Percentiles rank a stretch among this genome's conserved stretches.
Evolutionary conservation across 2,329 filamentous ascomycete genomes (phyloP).

Genomic region (Colletotrichum spaethianum): DNA sequence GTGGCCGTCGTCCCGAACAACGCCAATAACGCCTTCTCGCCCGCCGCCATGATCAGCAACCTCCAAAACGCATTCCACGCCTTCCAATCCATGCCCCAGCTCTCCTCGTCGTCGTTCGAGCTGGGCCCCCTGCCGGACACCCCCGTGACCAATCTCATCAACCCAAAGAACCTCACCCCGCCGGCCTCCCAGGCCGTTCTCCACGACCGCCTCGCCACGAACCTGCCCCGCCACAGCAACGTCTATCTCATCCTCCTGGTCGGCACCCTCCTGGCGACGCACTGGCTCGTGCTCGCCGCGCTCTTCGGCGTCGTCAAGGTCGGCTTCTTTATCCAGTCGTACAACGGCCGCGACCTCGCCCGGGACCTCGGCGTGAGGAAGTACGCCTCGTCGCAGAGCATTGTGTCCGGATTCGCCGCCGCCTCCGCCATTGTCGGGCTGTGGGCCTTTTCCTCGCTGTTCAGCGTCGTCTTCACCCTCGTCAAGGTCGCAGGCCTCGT

Average conservation of each 20-base stretch:
- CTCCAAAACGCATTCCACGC: slow-evolving; percentile 29
- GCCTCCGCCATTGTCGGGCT: slow-evolving; percentile 29
- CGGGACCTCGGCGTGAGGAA: slow-evolving; percentile 37
- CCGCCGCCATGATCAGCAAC: slow-evolving; percentile 27
- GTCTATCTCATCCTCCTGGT: slow-evolving; percentile 40
- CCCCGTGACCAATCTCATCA: slow-evolving; percentile 38
- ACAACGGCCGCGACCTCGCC: slow-evolving; percentile 39
- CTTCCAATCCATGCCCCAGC: slow-evolving; percentile 30
- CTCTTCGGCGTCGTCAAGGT: slow-evolving; percentile 37
- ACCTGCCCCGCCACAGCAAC: slow-evolving; percentile 37
- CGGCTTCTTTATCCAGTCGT: slow-evolving; percentile 36
- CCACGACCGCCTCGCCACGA: slow-evolving; percentile 31
- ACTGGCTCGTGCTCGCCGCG: slow-evolving; percentile 37
- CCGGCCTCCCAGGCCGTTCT: slow-evolving; percentile 34
- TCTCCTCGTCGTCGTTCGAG: slow-evolving; percentile 29
- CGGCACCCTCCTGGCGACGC: slow-evolving; percentile 35
- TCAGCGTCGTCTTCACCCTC: slow-evolving; percentile 32
- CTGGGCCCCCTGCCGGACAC: slow-evolving; percentile 32
- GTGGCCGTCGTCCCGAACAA: not conserved
- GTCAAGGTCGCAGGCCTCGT: slow-evolving; percentile 35
- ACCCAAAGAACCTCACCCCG: slow-evolving; percentile 31
- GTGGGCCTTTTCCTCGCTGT: slow-evolving; percentile 38
- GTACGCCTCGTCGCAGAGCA: slow-evolving; percentile 34
- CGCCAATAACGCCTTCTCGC: slow-evolving; percentile 6
- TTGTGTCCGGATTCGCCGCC: slow-evolving; percentile 34